Percentiles rank a stretch among this genome's conserved stretches.
Conservation (phyloP, 192 early-diverging fungal species). For the Chytriomyces sp. region DNA sequence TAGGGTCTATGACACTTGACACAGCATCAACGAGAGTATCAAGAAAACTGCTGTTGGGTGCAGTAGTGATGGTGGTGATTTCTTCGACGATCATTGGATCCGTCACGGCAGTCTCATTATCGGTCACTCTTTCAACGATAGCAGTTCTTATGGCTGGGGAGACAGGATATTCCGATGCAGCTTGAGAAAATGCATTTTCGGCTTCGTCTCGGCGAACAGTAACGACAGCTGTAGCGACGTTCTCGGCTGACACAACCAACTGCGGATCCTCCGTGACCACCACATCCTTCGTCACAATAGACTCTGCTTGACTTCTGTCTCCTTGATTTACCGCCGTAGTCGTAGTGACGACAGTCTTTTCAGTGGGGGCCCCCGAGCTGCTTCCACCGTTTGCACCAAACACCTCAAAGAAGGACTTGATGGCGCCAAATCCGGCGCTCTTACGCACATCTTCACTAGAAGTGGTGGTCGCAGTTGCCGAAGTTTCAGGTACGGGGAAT, state of each 20-base stretch:
- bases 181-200: background rate
- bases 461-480: background rate
- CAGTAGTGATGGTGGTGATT: background rate
- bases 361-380: background rate
- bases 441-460: background rate
- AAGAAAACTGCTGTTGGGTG: background rate
- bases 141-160: too few relatives aligned
- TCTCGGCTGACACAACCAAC: background rate
- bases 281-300: background rate
- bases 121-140: too few relatives aligned
- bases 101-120: background rate
- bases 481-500: background rate
- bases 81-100: background rate
- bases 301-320: background rate
- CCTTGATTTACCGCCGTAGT: background rate
- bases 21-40: background rate
- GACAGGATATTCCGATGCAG: too few relatives aligned
- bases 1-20: background rate
- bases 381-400: constrained; percentile 1
- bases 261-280: background rate
- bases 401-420: constrained; percentile 3
- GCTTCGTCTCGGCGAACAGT: too few relatives aligned
- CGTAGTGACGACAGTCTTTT: background rate
- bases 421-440: background rate
- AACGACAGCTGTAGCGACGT: background rate